Evolutionary conservation across 2,329 filamentous ascomycete species (phyloP).

Genomic region (Ceratocystis lukuohia): DNA sequence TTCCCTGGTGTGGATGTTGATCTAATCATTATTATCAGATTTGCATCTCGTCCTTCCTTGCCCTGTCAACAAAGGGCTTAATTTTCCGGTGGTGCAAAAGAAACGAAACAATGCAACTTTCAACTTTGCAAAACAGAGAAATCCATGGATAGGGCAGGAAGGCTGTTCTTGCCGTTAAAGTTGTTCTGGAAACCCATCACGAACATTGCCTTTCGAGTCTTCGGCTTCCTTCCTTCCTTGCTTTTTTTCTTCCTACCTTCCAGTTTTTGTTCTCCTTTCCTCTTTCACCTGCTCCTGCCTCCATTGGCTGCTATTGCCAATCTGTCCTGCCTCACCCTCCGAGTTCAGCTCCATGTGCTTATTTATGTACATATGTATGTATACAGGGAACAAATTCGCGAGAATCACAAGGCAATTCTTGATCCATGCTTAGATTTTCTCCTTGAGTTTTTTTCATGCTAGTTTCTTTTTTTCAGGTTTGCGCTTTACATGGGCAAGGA

Average conservation of each 20-base stretch:
- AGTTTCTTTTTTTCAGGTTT: not conserved
- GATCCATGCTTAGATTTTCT: not conserved
- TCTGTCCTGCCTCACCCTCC: no score
- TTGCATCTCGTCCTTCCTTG: not conserved
- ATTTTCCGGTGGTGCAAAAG: no score
- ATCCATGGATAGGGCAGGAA: no score
- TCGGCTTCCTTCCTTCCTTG: not conserved
- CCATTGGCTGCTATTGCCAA: no score
- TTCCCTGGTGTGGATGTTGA: not conserved
- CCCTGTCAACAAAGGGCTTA: not conserved
- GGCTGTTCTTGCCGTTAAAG: no score
- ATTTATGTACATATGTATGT: no score
- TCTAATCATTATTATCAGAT: conserved; percentile 4
- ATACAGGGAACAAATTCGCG: no score
- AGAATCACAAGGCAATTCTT: not conserved
- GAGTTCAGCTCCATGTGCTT: no score
- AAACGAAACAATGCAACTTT: no score
- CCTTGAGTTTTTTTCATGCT: not conserved
- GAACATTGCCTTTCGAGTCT: not conserved
- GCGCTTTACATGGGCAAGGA: not conserved
- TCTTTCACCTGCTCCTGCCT: not conserved
- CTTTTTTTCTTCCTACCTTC: not conserved
- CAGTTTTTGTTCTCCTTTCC: not conserved
- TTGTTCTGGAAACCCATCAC: no score
- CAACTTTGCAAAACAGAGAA: no score